A percentile compares a stretch with the other conserved stretches of the same genome.
Conservation (phyloP, 1,284 basidiomycete species). For the Puccinia coronata region DNA sequence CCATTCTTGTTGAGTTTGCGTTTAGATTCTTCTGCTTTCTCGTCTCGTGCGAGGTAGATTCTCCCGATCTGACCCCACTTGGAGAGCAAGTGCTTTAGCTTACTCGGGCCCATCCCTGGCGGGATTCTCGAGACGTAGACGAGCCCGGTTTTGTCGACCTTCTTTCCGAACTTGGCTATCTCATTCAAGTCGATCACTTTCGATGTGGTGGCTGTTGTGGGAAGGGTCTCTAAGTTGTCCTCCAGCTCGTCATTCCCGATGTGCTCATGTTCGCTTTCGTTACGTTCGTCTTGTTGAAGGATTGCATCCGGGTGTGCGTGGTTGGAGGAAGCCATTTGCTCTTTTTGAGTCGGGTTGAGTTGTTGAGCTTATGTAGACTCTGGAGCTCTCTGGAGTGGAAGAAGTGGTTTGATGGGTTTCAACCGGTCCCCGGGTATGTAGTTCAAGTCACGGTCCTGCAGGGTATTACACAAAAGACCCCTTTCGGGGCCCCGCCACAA, state of each 20-base stretch:
- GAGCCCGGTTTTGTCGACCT: conserved; percentile 67
- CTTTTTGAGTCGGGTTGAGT: no score
- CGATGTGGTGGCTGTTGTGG: background rate
- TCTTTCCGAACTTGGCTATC: conserved; percentile 45
- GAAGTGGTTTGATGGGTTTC: no score
- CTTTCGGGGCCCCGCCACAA: no score
- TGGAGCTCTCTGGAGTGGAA: no score
- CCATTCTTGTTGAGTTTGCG: conserved; percentile 87
- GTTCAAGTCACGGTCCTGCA: no score
- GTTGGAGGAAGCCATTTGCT: no score
- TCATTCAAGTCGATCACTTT: conserved; percentile 43
- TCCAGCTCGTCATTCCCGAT: conserved; percentile 49
- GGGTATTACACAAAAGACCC: no score
- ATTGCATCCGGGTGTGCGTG: no score
- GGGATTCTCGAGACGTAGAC: conserved; percentile 95
- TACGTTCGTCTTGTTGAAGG: conserved; percentile 58
- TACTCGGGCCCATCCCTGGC: conserved; percentile 96
- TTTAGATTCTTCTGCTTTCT: conserved; percentile 77
- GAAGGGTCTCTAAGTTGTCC: conserved; percentile 42
- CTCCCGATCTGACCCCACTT: conserved; percentile 56
- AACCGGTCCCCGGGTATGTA: no score
- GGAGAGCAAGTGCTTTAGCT: conserved; percentile 79
- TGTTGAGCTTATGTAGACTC: no score
- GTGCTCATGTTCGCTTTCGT: conserved; percentile 41
- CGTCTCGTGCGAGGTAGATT: conserved; percentile 64